These are phyloP conservation scores for Leccinum solheimii DNA, from an alignment of 1,284 basidiomycete genomes.

Conservation along the genomic window DNA sequence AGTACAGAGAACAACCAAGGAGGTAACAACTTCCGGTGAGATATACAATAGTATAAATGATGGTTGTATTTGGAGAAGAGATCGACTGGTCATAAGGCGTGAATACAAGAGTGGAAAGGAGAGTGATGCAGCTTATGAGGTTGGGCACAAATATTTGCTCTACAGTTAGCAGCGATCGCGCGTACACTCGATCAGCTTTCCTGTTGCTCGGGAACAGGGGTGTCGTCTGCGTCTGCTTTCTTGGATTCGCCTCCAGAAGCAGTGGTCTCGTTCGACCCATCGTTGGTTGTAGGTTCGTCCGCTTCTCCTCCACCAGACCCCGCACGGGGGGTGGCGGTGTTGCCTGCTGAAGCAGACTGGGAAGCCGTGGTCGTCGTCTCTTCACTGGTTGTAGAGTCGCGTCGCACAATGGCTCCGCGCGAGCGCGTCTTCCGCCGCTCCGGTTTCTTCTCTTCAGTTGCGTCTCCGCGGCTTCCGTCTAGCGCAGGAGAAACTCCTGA, in stretches of 20 bases:
- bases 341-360: slow-evolving; percentile 31
- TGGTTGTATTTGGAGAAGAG: neutral
- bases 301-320: slow-evolving; percentile 22
- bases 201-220: neutral
- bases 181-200: slow-evolving; percentile 3
- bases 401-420: slow-evolving; percentile 38
- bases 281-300: slow-evolving; percentile 18
- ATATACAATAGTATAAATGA: slow-evolving; percentile 20
- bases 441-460: slow-evolving; percentile 32
- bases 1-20: slow-evolving; percentile 16
- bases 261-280: slow-evolving; percentile 4
- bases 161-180: neutral
- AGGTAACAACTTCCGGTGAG: neutral
- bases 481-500: slow-evolving; percentile 25
- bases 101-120: slow-evolving; percentile 12
- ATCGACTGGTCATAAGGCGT: slow-evolving; percentile 2
- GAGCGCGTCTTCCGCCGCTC: slow-evolving; percentile 50
- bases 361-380: slow-evolving; percentile 37
- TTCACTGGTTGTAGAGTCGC: slow-evolving; percentile 44
- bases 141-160: neutral
- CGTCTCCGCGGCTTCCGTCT: slow-evolving; percentile 23
- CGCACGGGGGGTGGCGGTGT: slow-evolving; percentile 12
- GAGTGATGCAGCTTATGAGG: neutral
- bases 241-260: slow-evolving; percentile 5
- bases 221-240: slow-evolving; percentile 1